These are phyloP conservation scores for Aspergillus niger DNA, from an alignment of 2,329 filamentous ascomycete genomes.

Conservation along the genomic window DNA sequence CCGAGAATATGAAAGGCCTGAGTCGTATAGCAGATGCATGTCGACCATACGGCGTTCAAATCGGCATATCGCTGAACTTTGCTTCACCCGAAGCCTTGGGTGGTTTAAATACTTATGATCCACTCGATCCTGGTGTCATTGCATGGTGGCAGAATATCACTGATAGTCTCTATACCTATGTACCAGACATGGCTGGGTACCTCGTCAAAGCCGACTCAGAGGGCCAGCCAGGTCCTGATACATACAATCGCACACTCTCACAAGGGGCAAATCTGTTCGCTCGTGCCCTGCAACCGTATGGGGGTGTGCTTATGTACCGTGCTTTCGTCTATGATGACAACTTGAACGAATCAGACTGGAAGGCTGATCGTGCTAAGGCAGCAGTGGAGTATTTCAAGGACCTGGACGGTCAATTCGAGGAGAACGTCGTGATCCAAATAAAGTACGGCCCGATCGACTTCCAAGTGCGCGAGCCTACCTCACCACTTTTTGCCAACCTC, in stretches of 20 bases:
- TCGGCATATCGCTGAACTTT: conserved; percentile 70
- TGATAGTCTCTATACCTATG: conserved; percentile 57
- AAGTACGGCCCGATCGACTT: conserved; percentile 77
- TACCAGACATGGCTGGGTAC: conserved; percentile 70
- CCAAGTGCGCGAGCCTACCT: conserved; percentile 68
- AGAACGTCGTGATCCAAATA: conserved; percentile 72
- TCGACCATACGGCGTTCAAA: conserved; percentile 66
- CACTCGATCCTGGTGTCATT: conserved; percentile 61
- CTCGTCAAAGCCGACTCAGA: conserved; percentile 73
- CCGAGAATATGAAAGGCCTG: conserved; percentile 62
- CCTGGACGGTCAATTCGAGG: conserved; percentile 66
- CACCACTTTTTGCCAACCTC: conserved; percentile 63
- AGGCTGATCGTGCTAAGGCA: conserved; percentile 68
- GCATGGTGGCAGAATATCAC: conserved; percentile 65
- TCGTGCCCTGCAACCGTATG: conserved; percentile 57
- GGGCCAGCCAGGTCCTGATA: conserved; percentile 68
- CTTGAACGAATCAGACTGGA: conserved; percentile 62
- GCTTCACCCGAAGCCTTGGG: conserved; percentile 62
- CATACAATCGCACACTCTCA: conserved; percentile 69
- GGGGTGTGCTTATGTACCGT: conserved; percentile 68
- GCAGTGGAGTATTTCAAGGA: conserved; percentile 67
- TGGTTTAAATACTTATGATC: conserved; percentile 64
- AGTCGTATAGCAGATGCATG: conserved; percentile 65
- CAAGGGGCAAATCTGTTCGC: conserved; percentile 71
- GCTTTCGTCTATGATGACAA: conserved; percentile 69